Evolutionary conservation across 1,284 basidiomycete species (phyloP).

Genomic region (Sphagnurus paluster): DNA sequence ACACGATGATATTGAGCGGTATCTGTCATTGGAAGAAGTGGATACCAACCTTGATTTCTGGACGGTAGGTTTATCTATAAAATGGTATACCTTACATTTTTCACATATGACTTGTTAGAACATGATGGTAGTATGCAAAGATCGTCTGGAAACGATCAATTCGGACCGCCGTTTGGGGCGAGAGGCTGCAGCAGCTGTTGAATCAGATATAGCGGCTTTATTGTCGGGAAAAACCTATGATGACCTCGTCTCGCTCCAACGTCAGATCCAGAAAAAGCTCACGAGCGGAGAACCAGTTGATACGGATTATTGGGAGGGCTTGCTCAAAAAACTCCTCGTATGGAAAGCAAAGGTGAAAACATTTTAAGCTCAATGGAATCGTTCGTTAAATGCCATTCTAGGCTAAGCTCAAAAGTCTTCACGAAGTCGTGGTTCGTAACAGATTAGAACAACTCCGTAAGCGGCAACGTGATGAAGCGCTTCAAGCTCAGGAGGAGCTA

Average conservation of each 20-base stretch:
- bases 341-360: constrained; percentile 91
- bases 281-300: constrained; percentile 93
- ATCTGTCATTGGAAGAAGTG: constrained; percentile 84
- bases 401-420: constrained; percentile 89
- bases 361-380: not conserved
- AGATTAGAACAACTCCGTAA: constrained; percentile 94
- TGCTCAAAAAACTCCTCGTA: constrained; percentile 91
- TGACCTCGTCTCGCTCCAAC: constrained; percentile 82
- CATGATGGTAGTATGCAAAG: constrained; percentile 96
- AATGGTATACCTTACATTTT: constrained; percentile 1
- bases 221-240: constrained; percentile 82
- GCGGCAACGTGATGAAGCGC: constrained; percentile 91
- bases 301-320: constrained; percentile 96
- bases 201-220: constrained; percentile 73
- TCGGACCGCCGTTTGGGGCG: constrained; percentile 57
- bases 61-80: constrained; percentile 64
- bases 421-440: constrained; percentile 95
- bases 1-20: constrained; percentile 92
- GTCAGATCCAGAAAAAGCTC: constrained; percentile 86
- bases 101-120: constrained; percentile 51
- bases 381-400: constrained; percentile 28
- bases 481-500: constrained; percentile 90
- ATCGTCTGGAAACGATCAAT: constrained; percentile 81
- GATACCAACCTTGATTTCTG: constrained; percentile 94
- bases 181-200: constrained; percentile 76